Evolutionary conservation across 2,329 filamentous ascomycete species (phyloP).

Genomic region (Periconia sp.): DNA sequence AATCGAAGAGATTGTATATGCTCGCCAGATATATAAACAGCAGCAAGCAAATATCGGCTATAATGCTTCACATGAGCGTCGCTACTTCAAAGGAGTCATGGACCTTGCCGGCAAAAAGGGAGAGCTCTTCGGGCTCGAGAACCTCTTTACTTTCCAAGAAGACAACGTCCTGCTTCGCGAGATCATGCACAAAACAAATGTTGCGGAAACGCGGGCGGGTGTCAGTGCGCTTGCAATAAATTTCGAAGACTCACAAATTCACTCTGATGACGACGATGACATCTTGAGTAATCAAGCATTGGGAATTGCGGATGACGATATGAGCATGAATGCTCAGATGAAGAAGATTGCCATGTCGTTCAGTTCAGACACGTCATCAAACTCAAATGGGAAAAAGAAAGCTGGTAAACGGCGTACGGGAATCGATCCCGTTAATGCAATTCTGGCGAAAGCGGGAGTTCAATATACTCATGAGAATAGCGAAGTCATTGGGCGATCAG

Average conservation of each 20-base stretch:
- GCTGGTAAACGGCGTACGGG: conserved; percentile 48
- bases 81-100: conserved; percentile 95
- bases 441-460: conserved; percentile 83
- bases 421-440: conserved; percentile 80
- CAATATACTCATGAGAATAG: conserved; percentile 96
- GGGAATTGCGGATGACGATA: conserved; percentile 30
- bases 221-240: conserved; percentile 79
- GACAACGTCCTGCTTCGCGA: conserved; percentile 83
- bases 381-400: conserved; percentile 21
- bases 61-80: conserved; percentile 84
- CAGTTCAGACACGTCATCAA: conserved; percentile 16
- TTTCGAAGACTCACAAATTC: conserved; percentile 31
- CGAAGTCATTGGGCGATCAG: conserved; percentile 90
- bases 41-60: conserved; percentile 98
- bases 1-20: conserved; percentile 96
- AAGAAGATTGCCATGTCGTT: conserved; percentile 47
- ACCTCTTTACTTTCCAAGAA: conserved; percentile 80
- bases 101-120: conserved; percentile 80
- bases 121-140: conserved; percentile 88
- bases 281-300: conserved; percentile 29
- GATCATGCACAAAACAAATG: conserved; percentile 97
- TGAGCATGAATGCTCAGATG: conserved; percentile 59
- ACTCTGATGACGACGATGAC: conserved; percentile 27
- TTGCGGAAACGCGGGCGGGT: conserved; percentile 87
- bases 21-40: conserved; percentile 97